Evolutionary conservation across 2,329 filamentous ascomycete species (phyloP).

Genomic region (Rachicladosporium sp.): DNA sequence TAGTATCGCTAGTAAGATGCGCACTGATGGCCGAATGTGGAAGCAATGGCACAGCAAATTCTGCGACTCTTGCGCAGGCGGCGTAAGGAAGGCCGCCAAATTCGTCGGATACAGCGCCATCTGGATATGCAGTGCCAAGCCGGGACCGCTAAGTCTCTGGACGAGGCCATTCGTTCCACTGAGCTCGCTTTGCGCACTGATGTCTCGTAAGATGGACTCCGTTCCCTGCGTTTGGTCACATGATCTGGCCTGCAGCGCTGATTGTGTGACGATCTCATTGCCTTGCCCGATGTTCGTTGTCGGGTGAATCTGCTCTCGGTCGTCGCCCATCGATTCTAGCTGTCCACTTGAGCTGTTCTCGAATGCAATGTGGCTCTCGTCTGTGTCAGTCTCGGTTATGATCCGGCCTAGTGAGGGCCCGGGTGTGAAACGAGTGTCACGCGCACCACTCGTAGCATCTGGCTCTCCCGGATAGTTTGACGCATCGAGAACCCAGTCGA

Average conservation of each 20-base stretch:
- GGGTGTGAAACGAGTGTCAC: not conserved
- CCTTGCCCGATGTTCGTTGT: too few relatives aligned
- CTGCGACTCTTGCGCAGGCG: constrained; percentile 7
- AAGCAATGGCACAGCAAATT: constrained; percentile 49
- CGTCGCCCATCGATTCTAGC: too few relatives aligned
- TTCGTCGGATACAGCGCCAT: constrained; percentile 55
- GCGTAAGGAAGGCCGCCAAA: constrained; percentile 44
- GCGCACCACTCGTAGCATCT: not conserved
- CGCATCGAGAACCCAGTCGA: constrained; percentile 34
- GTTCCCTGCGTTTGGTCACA: too few relatives aligned
- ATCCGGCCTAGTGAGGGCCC: constrained; percentile 10
- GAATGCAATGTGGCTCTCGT: constrained; percentile 29
- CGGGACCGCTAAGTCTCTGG: not conserved
- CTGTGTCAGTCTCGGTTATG: constrained; percentile 6
- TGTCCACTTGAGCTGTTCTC: constrained; percentile 28
- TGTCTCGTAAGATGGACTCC: too few relatives aligned
- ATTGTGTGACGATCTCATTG: too few relatives aligned
- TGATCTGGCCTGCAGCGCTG: too few relatives aligned
- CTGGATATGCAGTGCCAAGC: constrained; percentile 50
- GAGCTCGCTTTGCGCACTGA: too few relatives aligned
- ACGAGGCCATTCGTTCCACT: too few relatives aligned
- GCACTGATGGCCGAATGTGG: constrained; percentile 44
- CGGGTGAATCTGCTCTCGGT: too few relatives aligned
- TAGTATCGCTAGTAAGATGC: constrained; percentile 46
- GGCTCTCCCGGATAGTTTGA: not conserved